phyloP scores from a whole-genome alignment of 2,329 filamentous ascomycete genomes.

The Blastomyces parvus region DNA sequence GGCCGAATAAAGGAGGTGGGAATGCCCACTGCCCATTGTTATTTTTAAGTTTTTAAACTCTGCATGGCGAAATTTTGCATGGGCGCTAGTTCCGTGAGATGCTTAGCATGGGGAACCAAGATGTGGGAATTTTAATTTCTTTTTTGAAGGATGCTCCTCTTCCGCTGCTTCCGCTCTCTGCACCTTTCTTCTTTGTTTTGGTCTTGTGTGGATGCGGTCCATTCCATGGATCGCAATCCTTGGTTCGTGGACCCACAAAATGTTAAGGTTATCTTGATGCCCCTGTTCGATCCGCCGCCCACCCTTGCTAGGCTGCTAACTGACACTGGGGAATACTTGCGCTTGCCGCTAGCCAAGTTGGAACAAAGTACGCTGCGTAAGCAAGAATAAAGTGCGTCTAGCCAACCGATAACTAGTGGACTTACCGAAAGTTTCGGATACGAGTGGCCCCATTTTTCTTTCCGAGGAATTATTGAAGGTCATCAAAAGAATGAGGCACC shows the following conservation, averaged over 20 bases:
- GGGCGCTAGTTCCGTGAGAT: background rate
- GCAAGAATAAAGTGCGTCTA: background rate
- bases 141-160: background rate
- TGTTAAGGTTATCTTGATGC: constrained; percentile 8
- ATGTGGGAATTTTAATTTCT: background rate
- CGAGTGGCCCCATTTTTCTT: background rate
- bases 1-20: background rate
- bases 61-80: background rate
- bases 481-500: background rate
- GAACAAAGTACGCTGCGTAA: background rate
- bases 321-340: background rate
- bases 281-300: constrained; percentile 8
- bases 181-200: background rate
- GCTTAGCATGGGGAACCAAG: background rate
- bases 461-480: background rate
- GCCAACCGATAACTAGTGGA: background rate
- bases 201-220: background rate
- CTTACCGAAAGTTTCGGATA: background rate
- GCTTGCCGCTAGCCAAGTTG: background rate
- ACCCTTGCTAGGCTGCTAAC: background rate
- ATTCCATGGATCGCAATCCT: background rate
- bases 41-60: constrained; percentile 4
- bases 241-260: background rate
- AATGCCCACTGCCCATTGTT: background rate
- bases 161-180: background rate